Percentiles rank a stretch among this genome's conserved stretches.
Conservation (phyloP, 1,284 basidiomycete genomes). For the Cystobasidium sp. region DNA sequence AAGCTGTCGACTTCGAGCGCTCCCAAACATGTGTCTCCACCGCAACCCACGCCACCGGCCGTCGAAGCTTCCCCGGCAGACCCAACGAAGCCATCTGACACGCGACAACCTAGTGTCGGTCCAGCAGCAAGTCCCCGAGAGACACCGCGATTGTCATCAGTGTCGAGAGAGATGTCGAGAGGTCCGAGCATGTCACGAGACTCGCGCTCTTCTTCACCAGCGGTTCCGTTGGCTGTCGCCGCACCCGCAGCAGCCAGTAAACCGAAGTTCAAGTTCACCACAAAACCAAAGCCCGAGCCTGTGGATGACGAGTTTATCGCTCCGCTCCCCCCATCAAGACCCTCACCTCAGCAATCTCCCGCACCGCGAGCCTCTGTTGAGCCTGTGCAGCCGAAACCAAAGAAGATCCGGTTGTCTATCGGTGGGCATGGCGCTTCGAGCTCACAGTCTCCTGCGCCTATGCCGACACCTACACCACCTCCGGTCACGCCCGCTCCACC, state of each 20-base stretch:
- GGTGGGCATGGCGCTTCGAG: conserved; percentile 10
- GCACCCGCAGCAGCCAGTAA: conserved; percentile 27
- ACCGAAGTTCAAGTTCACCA: conserved; percentile 32
- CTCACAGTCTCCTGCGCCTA: conserved; percentile 12
- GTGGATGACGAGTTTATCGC: conserved; percentile 36
- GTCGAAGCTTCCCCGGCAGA: not conserved
- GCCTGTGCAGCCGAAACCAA: conserved; percentile 8
- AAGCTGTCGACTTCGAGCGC: conserved; percentile 46
- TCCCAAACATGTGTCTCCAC: conserved; percentile 28
- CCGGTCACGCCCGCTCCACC: conserved; percentile 10
- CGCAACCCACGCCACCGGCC: conserved; percentile 4
- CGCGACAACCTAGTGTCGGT: conserved; percentile 9
- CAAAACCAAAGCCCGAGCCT: conserved; percentile 34
- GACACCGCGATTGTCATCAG: not conserved
- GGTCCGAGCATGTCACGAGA: conserved; percentile 10
- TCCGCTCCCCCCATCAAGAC: conserved; percentile 4
- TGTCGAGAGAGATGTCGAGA: not conserved
- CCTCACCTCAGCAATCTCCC: conserved; percentile 19
- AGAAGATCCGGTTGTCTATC: conserved; percentile 36
- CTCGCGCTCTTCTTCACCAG: conserved; percentile 37
- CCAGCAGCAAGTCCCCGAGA: conserved; percentile 17
- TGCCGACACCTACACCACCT: conserved; percentile 4
- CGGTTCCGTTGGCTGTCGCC: conserved; percentile 18
- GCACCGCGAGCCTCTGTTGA: conserved; percentile 2
- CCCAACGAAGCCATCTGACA: conserved; percentile 19